Base-by-base conservation (phyloP, 805 yeast species). In the Nakazawaea ambrosiae region DNA sequence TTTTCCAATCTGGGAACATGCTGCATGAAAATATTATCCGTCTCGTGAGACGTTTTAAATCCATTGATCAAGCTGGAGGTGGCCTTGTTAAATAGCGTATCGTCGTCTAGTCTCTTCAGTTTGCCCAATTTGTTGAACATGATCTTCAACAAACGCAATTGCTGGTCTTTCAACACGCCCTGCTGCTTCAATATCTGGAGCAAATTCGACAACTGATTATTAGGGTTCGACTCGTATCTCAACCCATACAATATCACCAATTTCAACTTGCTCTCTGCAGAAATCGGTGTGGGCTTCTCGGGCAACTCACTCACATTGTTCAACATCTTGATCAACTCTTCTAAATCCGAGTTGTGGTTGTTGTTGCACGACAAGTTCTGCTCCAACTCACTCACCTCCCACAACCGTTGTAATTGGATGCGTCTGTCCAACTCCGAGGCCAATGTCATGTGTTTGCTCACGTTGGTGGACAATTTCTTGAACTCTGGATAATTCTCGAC, bases 401-500 rank as follows among this genome's bases (percentile, higher is more conserved):
- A 84, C 36, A 90, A 64, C 45, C 83, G 68, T 38, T 68, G 65
- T 16, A 58, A 51, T 23, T 79, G 75, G 28, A 92, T 83, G 43
- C 73, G 72, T 41, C 80, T 74, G 51, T 88, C 94, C 38, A 92
- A 71, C 52, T 90, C 97, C 18, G 90, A 75, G 6, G 90, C 89
- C 17, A 92, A 68, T 16, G 94, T 76, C 72, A 92, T 88, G 58
- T 92, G 98, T 51, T 90, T 92, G 22, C 94, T 74, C 9, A 92
- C 87, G 54, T 89, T 90, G 24, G 86, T 78, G 9, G 95, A 83
- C 24, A 90, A 65, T 53, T 84, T 87, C 47, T 87, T 81, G 56
- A 85, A 89, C 55, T 92, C 98, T 1, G 99, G 99, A 51, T 83
- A 88, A 45, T 86, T 86, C 41, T 89, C 96, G 40, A 92, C 78